Percentiles rank a stretch among this genome's conserved stretches.
Conservation (phyloP, 257 asterid species). For the Fraxinus cuspidata region DNA sequence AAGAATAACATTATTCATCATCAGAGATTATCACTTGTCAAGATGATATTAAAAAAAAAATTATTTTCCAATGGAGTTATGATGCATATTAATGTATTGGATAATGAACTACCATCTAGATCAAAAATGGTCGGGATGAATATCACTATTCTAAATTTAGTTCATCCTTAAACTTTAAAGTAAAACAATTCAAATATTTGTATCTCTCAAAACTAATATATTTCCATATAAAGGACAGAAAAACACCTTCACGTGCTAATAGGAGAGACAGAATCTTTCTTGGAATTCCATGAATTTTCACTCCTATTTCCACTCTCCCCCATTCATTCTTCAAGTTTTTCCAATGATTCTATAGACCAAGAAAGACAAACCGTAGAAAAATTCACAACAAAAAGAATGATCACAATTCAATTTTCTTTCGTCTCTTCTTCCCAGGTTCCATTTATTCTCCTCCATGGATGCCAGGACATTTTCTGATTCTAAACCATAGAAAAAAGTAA, state of each 20-base stretch:
- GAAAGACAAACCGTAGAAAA: conserved; percentile 1
- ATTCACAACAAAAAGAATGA: background rate
- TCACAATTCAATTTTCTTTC: background rate
- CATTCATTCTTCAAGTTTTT: conserved; percentile 19
- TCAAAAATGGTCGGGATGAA: too few species aligned
- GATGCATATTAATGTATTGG: too few species aligned
- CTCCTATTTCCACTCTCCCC: conserved; percentile 34
- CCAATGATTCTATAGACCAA: conserved; percentile 18
- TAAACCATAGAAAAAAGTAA: conserved; percentile 29
- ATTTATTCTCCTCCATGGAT: conserved; percentile 34
- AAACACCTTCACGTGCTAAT: background rate
- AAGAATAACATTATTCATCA: too few species aligned
- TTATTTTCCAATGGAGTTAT: too few species aligned
- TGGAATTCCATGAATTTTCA: too few species aligned
- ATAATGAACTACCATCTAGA: too few species aligned
- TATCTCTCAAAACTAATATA: background rate
- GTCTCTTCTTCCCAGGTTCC: conserved; percentile 10
- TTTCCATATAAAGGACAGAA: background rate
- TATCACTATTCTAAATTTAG: too few species aligned
- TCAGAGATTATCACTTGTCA: too few species aligned
- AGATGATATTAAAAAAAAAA: too few species aligned
- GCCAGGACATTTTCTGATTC: conserved; percentile 41
- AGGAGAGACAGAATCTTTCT: background rate
- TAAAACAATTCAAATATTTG: too few species aligned
- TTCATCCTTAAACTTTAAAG: too few species aligned